Evolutionary conservation across 2,329 filamentous ascomycete species (phyloP), one percentile per base, ranked within the genome.

Genomic region (Colletotrichum sp.): DNA sequence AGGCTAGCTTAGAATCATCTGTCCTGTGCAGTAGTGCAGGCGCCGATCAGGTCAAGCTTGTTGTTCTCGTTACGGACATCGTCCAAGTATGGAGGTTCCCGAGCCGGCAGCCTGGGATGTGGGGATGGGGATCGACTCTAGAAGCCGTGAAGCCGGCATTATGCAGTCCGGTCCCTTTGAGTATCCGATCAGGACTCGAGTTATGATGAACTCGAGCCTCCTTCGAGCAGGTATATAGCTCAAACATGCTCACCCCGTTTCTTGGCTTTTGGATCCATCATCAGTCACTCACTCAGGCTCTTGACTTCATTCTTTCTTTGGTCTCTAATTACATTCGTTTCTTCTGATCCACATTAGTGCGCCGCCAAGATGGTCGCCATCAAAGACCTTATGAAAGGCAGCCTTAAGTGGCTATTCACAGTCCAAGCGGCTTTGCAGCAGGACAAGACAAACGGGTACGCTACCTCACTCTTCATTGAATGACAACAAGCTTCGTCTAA

Each of bases 371-470:
- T 83, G 82, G 78, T 79, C 68, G 57, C 79, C 12, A 39, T 82
- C 24, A 73, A 71, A 34, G 72, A 73, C 48, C 28, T 79, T 9
- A 14, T 79, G 13, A 48, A 72, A 55, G 72, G 59, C 4, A 43
- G 77, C 9, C 59, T 78, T 48, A 75, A 74, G 32, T 72, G 77
- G 75, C 67, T 83, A 16, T 81, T 74, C 21, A 75, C 73, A 4
- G 57, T 73, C 57, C 73, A 75, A 68, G 73, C 73, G 6, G 26
- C 68, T 2, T 79, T 86, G 18, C 43, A 79, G 7, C 85, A 87
- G 74, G 64, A 74, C 13, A 81, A 79, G 69, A 87, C 85, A 18
- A 87, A 87, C 57, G 85, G 85, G 85, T 86, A 81, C 7, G 80
- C 21, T 24, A 2, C 5, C 9, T 9, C 43, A 13, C 16, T 64